phyloP scores from a whole-genome alignment of 2,329 filamentous ascomycete genomes.

The Ophiostoma sp. region DNA sequence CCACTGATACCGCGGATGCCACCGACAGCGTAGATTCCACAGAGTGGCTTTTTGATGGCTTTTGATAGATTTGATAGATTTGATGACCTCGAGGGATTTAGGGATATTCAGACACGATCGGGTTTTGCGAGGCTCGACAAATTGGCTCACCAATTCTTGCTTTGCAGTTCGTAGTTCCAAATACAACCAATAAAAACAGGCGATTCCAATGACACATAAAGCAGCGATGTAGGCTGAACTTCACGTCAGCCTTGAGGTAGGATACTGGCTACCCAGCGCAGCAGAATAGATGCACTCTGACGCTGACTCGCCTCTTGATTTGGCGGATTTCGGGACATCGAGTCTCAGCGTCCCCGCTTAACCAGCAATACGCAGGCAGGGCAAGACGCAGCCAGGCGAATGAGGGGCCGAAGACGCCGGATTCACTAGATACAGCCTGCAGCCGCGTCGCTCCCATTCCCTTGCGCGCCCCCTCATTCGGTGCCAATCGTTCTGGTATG shows the following conservation, averaged over 20 bases:
- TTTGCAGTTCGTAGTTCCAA: too few relatives aligned
- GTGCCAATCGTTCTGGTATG: not conserved
- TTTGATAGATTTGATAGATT: not conserved
- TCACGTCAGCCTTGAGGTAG: not conserved
- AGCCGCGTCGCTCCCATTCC: not conserved
- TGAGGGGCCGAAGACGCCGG: slow-evolving; percentile 4
- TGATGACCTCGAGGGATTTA: too few relatives aligned
- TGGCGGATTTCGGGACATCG: not conserved
- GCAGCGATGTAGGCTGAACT: not conserved
- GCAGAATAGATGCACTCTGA: not conserved
- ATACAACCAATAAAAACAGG: not conserved
- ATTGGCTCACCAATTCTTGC: too few relatives aligned
- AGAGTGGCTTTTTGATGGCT: not conserved
- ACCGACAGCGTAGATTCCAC: not conserved
- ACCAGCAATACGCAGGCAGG: not conserved
- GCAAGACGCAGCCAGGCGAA: not conserved
- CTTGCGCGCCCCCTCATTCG: not conserved
- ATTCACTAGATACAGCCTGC: not conserved
- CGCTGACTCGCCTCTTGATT: not conserved
- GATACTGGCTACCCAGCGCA: not conserved
- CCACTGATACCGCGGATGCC: not conserved
- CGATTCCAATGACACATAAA: not conserved
- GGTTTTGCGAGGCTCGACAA: too few relatives aligned
- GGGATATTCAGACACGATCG: too few relatives aligned
- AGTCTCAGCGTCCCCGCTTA: slow-evolving; percentile 5